phyloP scores from a whole-genome alignment of 495 filamentous ascomycete genomes.

The Penicillium steckii region DNA sequence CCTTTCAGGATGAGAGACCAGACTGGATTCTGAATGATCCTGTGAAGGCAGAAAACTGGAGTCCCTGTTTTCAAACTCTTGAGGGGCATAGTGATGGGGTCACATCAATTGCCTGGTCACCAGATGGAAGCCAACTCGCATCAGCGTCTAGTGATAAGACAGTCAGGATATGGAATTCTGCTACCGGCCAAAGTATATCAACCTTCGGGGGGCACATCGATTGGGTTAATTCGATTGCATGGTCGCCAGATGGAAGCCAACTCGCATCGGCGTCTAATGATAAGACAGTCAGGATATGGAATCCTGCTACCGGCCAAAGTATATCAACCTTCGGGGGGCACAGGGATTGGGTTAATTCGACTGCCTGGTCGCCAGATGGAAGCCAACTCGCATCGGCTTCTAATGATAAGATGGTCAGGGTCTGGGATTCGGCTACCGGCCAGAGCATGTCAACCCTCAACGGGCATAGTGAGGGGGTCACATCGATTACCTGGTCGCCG shows the following conservation, averaged over 20 bases:
- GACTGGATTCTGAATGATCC: conserved; percentile 14
- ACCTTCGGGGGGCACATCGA: conserved; percentile 20
- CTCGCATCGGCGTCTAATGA: conserved; percentile 14
- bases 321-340: background rate
- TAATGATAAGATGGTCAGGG: background rate
- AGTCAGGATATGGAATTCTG: conserved; percentile 27
- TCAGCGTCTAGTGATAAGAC: conserved; percentile 31
- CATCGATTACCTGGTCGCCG: background rate
- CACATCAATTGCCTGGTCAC: background rate
- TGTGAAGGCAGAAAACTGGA: conserved; percentile 5
- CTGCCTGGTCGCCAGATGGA: background rate
- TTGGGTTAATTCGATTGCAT: conserved; percentile 17
- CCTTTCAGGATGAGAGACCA: conserved; percentile 16
- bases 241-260: too few relatives aligned
- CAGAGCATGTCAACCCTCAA: background rate
- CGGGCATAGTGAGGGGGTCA: background rate
- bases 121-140: conserved; percentile 16
- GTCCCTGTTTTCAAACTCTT: background rate
- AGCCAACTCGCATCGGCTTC: background rate
- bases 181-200: conserved; percentile 16
- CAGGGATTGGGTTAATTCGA: background rate
- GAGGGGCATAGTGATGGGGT: background rate
- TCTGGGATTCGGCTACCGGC: background rate
- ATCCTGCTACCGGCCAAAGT: background rate
- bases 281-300: background rate